These are phyloP conservation scores for Wickerhamiella dianesei DNA, from an alignment of 805 yeast genomes.

Conservation along the genomic window DNA sequence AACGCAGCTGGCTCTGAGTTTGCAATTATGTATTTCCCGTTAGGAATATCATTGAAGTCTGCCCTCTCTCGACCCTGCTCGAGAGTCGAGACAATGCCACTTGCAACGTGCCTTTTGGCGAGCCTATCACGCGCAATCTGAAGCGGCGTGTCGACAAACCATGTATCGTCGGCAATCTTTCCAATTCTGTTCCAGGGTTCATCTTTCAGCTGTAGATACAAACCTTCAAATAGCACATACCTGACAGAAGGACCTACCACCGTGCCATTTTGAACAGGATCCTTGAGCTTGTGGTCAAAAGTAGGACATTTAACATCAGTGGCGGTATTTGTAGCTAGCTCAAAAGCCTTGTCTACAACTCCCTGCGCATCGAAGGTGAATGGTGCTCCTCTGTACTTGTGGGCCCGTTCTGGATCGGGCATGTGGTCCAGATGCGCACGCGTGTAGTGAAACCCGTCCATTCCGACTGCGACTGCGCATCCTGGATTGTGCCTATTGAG, in stretches of 20 bases:
- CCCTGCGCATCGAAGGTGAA: constrained; percentile 60
- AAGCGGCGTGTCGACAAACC: constrained; percentile 37
- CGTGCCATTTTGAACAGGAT: constrained; percentile 49
- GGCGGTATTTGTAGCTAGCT: constrained; percentile 17
- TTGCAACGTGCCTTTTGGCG: constrained; percentile 44
- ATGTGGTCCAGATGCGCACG: constrained; percentile 35
- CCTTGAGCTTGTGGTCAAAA: constrained; percentile 55
- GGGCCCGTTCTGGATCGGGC: constrained; percentile 43
- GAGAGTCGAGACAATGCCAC: constrained; percentile 26
- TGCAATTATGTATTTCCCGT: constrained; percentile 35
- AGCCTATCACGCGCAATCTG: constrained; percentile 41
- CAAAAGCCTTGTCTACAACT: constrained; percentile 27
- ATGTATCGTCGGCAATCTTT: constrained; percentile 27
- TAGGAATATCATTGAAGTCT: constrained; percentile 43
- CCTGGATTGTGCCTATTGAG: constrained; percentile 23
- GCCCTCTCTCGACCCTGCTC: constrained; percentile 28
- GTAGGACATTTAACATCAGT: constrained; percentile 36
- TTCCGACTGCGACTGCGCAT: constrained; percentile 33
- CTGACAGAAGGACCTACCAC: constrained; percentile 33
- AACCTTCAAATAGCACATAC: constrained; percentile 61
- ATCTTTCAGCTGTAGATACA: constrained; percentile 48
- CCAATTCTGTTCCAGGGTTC: constrained; percentile 46
- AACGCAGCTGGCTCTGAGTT: constrained; percentile 21
- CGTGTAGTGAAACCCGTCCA: constrained; percentile 71
- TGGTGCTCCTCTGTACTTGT: constrained; percentile 68